Evolutionary conservation across 345 rosid species (phyloP).

Genomic region (Lumnitzera littorea): DNA sequence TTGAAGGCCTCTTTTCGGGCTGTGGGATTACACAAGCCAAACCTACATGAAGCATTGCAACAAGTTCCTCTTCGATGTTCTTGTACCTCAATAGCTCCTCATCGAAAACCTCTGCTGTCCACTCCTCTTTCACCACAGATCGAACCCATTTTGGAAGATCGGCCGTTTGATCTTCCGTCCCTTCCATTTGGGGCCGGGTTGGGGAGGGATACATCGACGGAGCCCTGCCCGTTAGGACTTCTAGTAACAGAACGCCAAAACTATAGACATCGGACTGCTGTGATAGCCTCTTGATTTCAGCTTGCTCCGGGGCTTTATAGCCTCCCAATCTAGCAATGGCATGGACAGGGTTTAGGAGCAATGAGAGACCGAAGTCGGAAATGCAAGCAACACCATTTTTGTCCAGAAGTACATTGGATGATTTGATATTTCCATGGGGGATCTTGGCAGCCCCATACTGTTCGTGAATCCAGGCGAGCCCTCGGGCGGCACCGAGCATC

Average conservation of each 20-base stretch:
- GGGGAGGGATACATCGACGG: conserved; percentile 76
- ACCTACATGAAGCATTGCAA: conserved; percentile 85
- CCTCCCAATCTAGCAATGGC: conserved; percentile 87
- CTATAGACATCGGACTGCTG: conserved; percentile 86
- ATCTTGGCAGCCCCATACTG: conserved; percentile 52
- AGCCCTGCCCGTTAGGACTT: conserved; percentile 80
- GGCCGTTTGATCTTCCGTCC: conserved; percentile 46
- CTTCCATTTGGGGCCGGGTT: conserved; percentile 43
- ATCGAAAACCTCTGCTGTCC: conserved; percentile 98
- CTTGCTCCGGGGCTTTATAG: conserved; percentile 91
- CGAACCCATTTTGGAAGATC: conserved; percentile 94
- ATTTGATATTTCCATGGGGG: conserved; percentile 85
- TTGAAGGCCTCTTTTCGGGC: conserved; percentile 82
- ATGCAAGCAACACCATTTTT: conserved; percentile 78
- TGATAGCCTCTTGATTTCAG: conserved; percentile 69
- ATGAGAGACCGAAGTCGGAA: conserved; percentile 80
- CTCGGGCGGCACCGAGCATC: conserved; percentile 84
- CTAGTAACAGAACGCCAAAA: conserved; percentile 74
- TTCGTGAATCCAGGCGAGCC: conserved; percentile 73
- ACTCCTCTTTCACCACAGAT: conserved; percentile 92
- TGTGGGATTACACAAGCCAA: conserved; percentile 65
- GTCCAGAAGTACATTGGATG: conserved; percentile 79
- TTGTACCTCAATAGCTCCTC: conserved; percentile 90
- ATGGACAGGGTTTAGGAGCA: conserved; percentile 77
- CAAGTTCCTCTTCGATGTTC: conserved; percentile 87